A percentile compares a stretch with the other conserved stretches of the same genome.
Evolutionary conservation across 2,329 filamentous ascomycete species (phyloP).

Genomic region (Cryphonectria carpinicola): DNA sequence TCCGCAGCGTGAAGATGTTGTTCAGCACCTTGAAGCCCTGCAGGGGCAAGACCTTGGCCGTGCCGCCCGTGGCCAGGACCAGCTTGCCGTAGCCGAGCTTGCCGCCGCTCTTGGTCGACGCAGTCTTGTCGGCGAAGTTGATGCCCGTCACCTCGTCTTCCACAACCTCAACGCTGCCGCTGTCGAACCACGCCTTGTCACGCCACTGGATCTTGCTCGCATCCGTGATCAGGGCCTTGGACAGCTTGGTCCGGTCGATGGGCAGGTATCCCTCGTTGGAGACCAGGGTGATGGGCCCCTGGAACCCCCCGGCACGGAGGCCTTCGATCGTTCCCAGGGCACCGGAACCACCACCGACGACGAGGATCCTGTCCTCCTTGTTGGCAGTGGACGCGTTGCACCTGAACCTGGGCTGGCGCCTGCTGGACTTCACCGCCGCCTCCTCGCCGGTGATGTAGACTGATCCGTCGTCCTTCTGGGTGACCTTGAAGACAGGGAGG

Average conservation of each 20-base stretch:
- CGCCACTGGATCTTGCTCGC: slow-evolving; percentile 77
- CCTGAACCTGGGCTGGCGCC: slow-evolving; percentile 74
- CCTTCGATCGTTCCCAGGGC: slow-evolving; percentile 81
- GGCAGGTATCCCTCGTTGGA: slow-evolving; percentile 83
- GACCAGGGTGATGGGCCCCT: slow-evolving; percentile 80
- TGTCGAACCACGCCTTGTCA: slow-evolving; percentile 76
- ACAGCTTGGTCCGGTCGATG: slow-evolving; percentile 93
- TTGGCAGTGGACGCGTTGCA: slow-evolving; percentile 57
- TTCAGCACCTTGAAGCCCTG: slow-evolving; percentile 82
- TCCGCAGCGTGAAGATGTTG: slow-evolving; percentile 86
- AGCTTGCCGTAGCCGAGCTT: slow-evolving; percentile 83
- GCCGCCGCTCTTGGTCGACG: slow-evolving; percentile 74
- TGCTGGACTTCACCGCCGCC: slow-evolving; percentile 74
- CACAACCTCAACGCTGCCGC: slow-evolving; percentile 60
- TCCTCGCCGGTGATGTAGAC: slow-evolving; percentile 86
- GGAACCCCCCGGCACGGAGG: slow-evolving; percentile 80
- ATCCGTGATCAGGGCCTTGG: slow-evolving; percentile 88
- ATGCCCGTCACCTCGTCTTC: slow-evolving; percentile 70
- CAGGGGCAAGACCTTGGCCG: slow-evolving; percentile 74
- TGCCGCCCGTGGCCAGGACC: slow-evolving; percentile 86
- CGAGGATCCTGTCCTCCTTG: slow-evolving; percentile 70
- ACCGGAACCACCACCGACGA: slow-evolving; percentile 87
- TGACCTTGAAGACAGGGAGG: slow-evolving; percentile 79
- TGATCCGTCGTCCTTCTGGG: slow-evolving; percentile 79
- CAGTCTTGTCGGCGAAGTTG: slow-evolving; percentile 74